Percentiles rank a stretch among this genome's conserved stretches.
Evolutionary conservation across 192 early-diverging fungal species (phyloP).

Genomic region (Gigaspora rosea): DNA sequence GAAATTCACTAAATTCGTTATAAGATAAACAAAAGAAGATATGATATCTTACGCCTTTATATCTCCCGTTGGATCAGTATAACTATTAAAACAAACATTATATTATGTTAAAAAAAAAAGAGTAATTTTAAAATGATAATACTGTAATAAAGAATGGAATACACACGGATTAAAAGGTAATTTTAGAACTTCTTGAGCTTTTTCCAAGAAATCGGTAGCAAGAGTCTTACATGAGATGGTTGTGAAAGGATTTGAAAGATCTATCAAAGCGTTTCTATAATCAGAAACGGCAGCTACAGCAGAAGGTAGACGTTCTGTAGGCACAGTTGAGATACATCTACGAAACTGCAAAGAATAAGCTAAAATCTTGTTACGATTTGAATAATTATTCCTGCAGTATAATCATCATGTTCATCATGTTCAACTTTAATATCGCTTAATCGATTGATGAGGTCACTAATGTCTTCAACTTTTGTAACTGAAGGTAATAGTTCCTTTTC

Average conservation of each 20-base stretch:
- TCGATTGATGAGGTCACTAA: neutral
- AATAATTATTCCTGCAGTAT: neutral
- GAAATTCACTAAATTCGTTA: neutral
- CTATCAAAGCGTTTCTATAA: neutral
- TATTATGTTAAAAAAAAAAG: neutral
- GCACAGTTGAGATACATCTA: slow-evolving; percentile 11
- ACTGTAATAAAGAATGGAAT: neutral
- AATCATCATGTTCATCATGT: neutral
- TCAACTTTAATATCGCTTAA: neutral
- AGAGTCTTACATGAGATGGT: neutral
- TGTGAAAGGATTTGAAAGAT: slow-evolving; percentile 25
- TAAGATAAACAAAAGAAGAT: neutral
- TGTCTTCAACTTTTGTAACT: neutral
- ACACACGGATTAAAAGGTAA: slow-evolving; percentile 26
- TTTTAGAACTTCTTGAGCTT: neutral
- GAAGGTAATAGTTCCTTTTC: neutral
- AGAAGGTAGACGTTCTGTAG: neutral
- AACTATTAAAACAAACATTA: slow-evolving; percentile 1
- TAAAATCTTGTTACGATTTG: slow-evolving; percentile 9
- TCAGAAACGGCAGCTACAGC: slow-evolving; percentile 13
- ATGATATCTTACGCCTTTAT: slow-evolving; percentile 18
- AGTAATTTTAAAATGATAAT: neutral
- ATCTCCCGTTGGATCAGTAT: neutral
- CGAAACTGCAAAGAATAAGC: slow-evolving; percentile 12
- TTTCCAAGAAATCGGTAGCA: neutral